These are phyloP conservation scores for Penicillium sp. DNA, from an alignment of 2,329 filamentous ascomycete genomes.

Conservation along the genomic window DNA sequence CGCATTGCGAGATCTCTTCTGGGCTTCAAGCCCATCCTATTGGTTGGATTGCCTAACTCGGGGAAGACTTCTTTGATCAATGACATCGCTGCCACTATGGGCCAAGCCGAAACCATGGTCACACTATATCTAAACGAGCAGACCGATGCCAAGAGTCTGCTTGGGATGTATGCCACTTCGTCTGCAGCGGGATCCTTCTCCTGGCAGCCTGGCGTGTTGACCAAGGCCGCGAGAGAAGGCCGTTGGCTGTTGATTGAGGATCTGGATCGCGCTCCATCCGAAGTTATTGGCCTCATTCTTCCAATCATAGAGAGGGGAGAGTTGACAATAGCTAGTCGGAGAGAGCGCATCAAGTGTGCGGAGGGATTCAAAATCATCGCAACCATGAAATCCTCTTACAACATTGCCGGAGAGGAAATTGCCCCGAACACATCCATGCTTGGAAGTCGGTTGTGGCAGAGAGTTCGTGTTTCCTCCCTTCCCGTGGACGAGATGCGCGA, in stretches of 20 bases:
- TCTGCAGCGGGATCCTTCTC: slow-evolving; percentile 81
- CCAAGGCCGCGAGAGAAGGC: slow-evolving; percentile 87
- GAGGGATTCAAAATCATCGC: slow-evolving; percentile 87
- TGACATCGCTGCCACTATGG: slow-evolving; percentile 73
- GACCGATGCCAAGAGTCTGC: slow-evolving; percentile 92
- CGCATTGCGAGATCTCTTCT: slow-evolving; percentile 65
- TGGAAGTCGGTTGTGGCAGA: slow-evolving; percentile 80
- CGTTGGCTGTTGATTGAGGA: slow-evolving; percentile 98
- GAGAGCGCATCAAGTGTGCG: slow-evolving; percentile 76
- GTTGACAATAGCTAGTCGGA: slow-evolving; percentile 80
- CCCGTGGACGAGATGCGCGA: slow-evolving; percentile 65
- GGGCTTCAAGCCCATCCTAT: slow-evolving; percentile 64
- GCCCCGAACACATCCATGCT: slow-evolving; percentile 66
- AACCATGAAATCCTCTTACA: slow-evolving; percentile 69
- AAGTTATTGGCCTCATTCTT: slow-evolving; percentile 87
- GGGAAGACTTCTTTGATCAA: slow-evolving; percentile 87
- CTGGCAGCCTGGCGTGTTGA: slow-evolving; percentile 89
- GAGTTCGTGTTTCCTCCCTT: slow-evolving; percentile 64
- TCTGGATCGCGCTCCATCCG: slow-evolving; percentile 86
- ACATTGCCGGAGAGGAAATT: slow-evolving; percentile 65
- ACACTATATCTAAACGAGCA: slow-evolving; percentile 97
- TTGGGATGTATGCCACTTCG: slow-evolving; percentile 90
- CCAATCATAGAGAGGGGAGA: slow-evolving; percentile 91
- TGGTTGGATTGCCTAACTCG: slow-evolving; percentile 77
- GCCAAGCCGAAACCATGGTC: slow-evolving; percentile 76